Percentiles rank a stretch among this genome's conserved stretches.
Conservation (phyloP, 768 basidiomycete species). For the Clitopilus passeckerianus region DNA sequence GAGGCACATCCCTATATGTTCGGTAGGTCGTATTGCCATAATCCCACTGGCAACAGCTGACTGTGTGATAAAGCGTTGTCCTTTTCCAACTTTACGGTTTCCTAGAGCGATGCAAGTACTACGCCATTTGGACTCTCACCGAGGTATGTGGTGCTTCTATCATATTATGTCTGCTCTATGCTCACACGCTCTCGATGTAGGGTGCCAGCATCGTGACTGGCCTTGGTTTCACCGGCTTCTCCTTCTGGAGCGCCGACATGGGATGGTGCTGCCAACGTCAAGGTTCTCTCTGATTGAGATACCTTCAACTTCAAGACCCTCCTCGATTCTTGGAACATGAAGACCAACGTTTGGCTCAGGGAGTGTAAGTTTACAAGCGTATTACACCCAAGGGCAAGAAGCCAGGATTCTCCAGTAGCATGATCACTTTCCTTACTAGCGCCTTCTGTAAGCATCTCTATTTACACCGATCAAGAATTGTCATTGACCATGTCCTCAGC, state of each 20-base stretch:
- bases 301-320: conserved; percentile 84
- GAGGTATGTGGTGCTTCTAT: conserved; percentile 49
- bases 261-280: conserved; percentile 89
- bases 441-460: conserved; percentile 75
- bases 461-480: background rate
- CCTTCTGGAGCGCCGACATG: conserved; percentile 68
- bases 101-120: conserved; percentile 87
- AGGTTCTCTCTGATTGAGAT: conserved; percentile 77
- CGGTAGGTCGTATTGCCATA: conserved; percentile 36
- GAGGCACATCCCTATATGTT: conserved; percentile 32
- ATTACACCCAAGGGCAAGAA: conserved; percentile 92
- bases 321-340: conserved; percentile 95
- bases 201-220: conserved; percentile 94
- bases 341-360: conserved; percentile 93
- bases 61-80: background rate
- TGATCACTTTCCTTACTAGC: conserved; percentile 90
- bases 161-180: background rate
- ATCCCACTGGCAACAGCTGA: background rate
- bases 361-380: conserved; percentile 97
- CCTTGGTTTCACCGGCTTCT: conserved; percentile 85
- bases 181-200: conserved; percentile 26
- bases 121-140: conserved; percentile 90
- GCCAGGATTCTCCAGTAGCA: conserved; percentile 83
- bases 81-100: conserved; percentile 74
- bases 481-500: conserved; percentile 41